Conservation (phyloP, 495 filamentous ascomycete species). For the Chaetomium fimeti region DNA sequence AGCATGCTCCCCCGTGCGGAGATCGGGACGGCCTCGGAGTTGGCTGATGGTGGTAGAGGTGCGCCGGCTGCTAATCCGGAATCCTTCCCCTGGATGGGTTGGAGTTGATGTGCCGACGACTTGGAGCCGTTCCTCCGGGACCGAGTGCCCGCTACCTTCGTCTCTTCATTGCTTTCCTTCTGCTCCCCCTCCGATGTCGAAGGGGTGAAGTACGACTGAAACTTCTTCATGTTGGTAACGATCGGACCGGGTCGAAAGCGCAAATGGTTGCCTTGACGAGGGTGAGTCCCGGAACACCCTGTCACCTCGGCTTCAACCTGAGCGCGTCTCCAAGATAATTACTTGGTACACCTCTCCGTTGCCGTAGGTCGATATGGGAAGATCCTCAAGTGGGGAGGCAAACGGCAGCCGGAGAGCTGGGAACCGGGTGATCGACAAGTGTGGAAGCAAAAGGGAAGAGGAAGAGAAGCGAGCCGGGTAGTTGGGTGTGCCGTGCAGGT, state of each 20-base stretch:
- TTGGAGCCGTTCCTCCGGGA: constrained; percentile 10
- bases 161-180: constrained; percentile 9
- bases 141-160: constrained; percentile 3
- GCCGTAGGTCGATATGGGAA: not conserved
- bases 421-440: constrained; percentile 2
- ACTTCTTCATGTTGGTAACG: constrained; percentile 30
- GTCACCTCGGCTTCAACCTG: constrained; percentile 8
- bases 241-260: constrained; percentile 15
- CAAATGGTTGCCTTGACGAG: not conserved
- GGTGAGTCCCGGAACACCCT: constrained; percentile 22
- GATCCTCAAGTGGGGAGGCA: not conserved
- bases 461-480: constrained; percentile 1
- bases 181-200: constrained; percentile 8
- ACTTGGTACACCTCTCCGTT: not conserved
- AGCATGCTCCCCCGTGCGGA: constrained; percentile 20
- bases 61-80: not conserved
- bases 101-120: constrained; percentile 20
- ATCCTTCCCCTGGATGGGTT: constrained; percentile 7
- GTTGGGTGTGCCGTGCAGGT: constrained; percentile 9
- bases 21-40: not conserved
- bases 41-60: constrained; percentile 10
- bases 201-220: constrained; percentile 31
- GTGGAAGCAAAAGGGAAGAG: constrained; percentile 6
- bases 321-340: not conserved
- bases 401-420: constrained; percentile 1